Evolutionary conservation across 2,329 filamentous ascomycete genomes (phyloP).

Genomic region (Hymenoscyphus salicellus): DNA sequence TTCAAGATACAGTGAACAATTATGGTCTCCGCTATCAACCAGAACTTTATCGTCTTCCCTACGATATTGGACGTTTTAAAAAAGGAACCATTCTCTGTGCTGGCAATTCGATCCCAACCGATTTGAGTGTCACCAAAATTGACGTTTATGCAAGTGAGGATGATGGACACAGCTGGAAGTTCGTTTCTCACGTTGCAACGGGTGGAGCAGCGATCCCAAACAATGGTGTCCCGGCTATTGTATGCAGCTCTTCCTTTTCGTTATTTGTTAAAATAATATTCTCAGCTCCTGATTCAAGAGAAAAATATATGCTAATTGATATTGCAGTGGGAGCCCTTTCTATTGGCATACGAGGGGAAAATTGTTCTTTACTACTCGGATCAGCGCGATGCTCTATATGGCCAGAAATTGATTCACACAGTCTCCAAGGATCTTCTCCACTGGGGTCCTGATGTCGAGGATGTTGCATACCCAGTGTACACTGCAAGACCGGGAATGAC

Average conservation of each 20-base stretch:
- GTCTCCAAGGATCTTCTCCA: slow-evolving; percentile 54
- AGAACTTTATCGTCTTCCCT: slow-evolving; percentile 61
- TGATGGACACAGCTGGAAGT: slow-evolving; percentile 60
- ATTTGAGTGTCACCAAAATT: slow-evolving; percentile 63
- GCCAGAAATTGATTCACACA: slow-evolving; percentile 64
- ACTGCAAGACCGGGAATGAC: slow-evolving; percentile 67
- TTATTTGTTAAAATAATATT: no score
- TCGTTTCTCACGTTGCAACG: slow-evolving; percentile 62
- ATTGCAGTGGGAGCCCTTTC: slow-evolving; percentile 63
- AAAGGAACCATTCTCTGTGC: slow-evolving; percentile 62
- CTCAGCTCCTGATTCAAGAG: no score
- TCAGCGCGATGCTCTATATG: slow-evolving; percentile 62
- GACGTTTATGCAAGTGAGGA: slow-evolving; percentile 67
- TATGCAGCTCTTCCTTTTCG: no score
- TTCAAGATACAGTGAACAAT: slow-evolving; percentile 61
- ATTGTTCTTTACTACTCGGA: slow-evolving; percentile 70
- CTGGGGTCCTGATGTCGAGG: slow-evolving; percentile 59
- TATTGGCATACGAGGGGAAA: slow-evolving; percentile 56
- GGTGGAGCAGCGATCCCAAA: slow-evolving; percentile 56
- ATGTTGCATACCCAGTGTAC: slow-evolving; percentile 62
- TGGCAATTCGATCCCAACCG: slow-evolving; percentile 41
- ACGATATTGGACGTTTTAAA: slow-evolving; percentile 54
- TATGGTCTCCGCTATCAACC: slow-evolving; percentile 69
- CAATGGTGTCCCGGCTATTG: slow-evolving; percentile 63
- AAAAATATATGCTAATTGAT: no score